These are phyloP conservation scores for Linnemannia schmuckeri DNA, from an alignment of 192 early-diverging fungal species.

Conservation along the genomic window DNA sequence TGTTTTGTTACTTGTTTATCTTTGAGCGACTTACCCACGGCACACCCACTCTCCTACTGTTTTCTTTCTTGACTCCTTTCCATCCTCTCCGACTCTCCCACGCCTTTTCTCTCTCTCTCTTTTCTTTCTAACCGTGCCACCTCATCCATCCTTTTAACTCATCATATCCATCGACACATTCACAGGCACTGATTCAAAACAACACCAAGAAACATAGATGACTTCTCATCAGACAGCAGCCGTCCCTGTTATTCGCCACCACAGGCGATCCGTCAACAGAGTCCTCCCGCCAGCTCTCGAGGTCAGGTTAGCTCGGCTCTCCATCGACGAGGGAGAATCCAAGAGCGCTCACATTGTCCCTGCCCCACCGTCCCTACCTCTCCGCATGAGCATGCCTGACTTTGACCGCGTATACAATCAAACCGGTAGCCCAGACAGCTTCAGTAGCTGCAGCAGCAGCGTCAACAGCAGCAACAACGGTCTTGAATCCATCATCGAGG, in stretches of 20 bases:
- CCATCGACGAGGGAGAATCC: slow-evolving; percentile 28
- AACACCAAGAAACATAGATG: not conserved
- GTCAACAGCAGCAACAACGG: not conserved
- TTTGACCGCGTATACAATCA: not conserved
- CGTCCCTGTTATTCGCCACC: slow-evolving; percentile 22
- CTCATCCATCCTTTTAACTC: not conserved
- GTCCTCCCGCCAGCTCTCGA: slow-evolving; percentile 51
- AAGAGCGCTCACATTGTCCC: slow-evolving; percentile 22
- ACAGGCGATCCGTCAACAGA: slow-evolving; percentile 40
- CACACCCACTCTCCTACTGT: not conserved
- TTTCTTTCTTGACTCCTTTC: not conserved
- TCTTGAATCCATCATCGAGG: not conserved
- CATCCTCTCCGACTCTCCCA: not conserved
- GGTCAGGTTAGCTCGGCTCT: slow-evolving; percentile 35
- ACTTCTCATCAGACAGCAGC: not conserved
- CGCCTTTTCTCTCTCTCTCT: not conserved
- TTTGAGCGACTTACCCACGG: too few species aligned
- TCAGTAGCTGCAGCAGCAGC: not conserved
- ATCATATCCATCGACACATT: not conserved
- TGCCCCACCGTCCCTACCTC: slow-evolving; percentile 26
- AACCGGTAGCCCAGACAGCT: not conserved
- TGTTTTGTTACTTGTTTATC: too few species aligned
- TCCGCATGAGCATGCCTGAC: not conserved
- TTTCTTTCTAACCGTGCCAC: not conserved
- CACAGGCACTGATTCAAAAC: not conserved